Base-by-base conservation (phyloP, 768 basidiomycete species). In the Hydnum rufescens region DNA sequence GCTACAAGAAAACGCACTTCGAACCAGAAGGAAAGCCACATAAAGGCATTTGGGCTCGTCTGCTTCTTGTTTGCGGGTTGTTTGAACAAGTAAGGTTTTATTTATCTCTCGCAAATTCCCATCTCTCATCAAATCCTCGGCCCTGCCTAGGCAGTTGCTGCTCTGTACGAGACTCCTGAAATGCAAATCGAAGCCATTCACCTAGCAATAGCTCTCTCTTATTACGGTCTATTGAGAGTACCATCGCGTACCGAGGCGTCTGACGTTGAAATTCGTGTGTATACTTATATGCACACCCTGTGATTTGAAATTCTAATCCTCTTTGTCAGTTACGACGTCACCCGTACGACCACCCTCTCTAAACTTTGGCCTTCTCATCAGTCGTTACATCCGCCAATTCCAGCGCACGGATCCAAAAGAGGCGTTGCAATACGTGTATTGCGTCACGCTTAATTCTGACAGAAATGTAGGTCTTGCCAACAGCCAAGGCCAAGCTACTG, bases 121-220 rank as follows among this genome's bases (percentile, higher is more conserved):
- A 16, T 32, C 25, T n/a, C 19, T 39, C 8, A 39, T 19, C 36
- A 39, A 8, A 39, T 39, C 8, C 19, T 19, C 8, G 8, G 19
- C n/a, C n/a, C n/a, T n/a, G n/a, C n/a, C 16, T 47, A 93, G 90
- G 87, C 93, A 44, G 79, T 95, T 8, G 84, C 88, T 8, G 80
- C 89, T 29, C 67, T 97, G 5, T 85, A 88, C 76, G 82, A 89
- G 43, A 81, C 85, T 58, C 74, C 75, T 49, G 81, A 85, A 57
- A 82, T 84, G 18, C 83, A 95, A 59, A 76, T 90, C 18, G 95
- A 96, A 62, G 92, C 89, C 0, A 83, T 97, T 3, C 95, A 99
- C 64, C 71, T 96, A 25, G 90, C 86, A 0, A 81, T 95, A 58
- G 86, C 82, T 2, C 70, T 99, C 52, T 77, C 86, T 0, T 99